phyloP scores from a whole-genome alignment of 2,329 filamentous ascomycete species.

The Aureobasidium sp. region DNA sequence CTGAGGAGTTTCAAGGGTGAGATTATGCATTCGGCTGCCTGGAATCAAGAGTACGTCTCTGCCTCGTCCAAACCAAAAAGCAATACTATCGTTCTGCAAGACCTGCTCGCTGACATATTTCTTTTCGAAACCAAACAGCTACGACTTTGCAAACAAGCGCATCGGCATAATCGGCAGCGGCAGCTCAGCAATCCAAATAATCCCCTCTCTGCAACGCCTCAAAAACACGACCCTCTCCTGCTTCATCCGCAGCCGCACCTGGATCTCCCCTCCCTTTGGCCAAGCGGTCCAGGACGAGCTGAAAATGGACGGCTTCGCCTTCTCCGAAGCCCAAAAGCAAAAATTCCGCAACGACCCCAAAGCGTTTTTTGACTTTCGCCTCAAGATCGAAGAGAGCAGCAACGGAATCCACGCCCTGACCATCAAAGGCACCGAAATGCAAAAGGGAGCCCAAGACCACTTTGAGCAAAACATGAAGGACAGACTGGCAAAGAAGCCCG shows the following conservation, averaged over 20 bases:
- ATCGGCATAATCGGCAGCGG: constrained; percentile 24
- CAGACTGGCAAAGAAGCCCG: constrained; percentile 31
- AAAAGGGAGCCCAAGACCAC: constrained; percentile 30
- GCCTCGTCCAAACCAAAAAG: constrained; percentile 21
- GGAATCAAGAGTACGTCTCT: constrained; percentile 38
- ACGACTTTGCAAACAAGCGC: constrained; percentile 23
- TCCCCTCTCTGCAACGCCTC: constrained; percentile 34
- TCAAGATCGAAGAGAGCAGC: constrained; percentile 34
- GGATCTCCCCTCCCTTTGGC: constrained; percentile 40
- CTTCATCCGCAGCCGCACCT: constrained; percentile 46
- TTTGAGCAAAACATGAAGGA: constrained; percentile 39
- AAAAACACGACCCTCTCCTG: constrained; percentile 40
- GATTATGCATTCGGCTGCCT: constrained; percentile 51
- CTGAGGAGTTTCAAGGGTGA: constrained; percentile 45
- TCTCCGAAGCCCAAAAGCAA: constrained; percentile 20
- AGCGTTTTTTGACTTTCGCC: constrained; percentile 36
- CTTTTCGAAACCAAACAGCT: constrained; percentile 19
- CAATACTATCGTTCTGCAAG: background rate
- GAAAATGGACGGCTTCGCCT: constrained; percentile 29
- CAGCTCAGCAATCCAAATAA: constrained; percentile 34
- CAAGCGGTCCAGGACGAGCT: constrained; percentile 27
- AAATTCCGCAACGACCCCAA: constrained; percentile 36
- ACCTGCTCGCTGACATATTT: constrained; percentile 30
- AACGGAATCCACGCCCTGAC: constrained; percentile 23
- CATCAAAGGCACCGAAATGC: constrained; percentile 32